These are phyloP conservation scores for Lachnellula suecica DNA, from an alignment of 2,329 filamentous ascomycete species.

Conservation along the genomic window DNA sequence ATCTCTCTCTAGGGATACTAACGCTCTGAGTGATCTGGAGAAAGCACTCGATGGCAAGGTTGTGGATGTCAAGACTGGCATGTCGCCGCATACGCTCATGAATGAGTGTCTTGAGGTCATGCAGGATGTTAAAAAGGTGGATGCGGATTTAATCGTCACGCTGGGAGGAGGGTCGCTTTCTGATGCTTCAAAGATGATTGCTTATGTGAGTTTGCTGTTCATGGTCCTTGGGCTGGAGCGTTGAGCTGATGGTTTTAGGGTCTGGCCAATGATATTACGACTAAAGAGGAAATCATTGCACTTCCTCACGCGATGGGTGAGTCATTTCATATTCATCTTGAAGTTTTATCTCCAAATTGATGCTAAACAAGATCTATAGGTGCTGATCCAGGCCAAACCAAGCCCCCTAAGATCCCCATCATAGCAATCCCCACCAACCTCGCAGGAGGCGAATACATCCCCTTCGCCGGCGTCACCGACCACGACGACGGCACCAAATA, in stretches of 20 bases:
- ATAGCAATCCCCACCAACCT: slow-evolving; percentile 38
- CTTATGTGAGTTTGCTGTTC: slow-evolving; percentile 22
- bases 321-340: background rate
- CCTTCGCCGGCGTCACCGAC: slow-evolving; percentile 37
- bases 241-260: background rate
- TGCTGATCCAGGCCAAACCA: background rate
- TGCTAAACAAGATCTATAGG: background rate
- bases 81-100: slow-evolving; percentile 27
- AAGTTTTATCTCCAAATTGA: background rate
- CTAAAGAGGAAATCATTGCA: slow-evolving; percentile 37
- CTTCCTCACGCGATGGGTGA: slow-evolving; percentile 22
- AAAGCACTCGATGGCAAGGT: slow-evolving; percentile 23
- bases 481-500: slow-evolving; percentile 32
- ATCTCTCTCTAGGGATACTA: slow-evolving; percentile 29
- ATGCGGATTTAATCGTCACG: slow-evolving; percentile 40
- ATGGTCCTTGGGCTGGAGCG: background rate
- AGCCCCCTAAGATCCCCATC: slow-evolving; percentile 29
- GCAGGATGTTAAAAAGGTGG: slow-evolving; percentile 16
- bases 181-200: slow-evolving; percentile 27
- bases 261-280: slow-evolving; percentile 46
- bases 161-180: slow-evolving; percentile 27
- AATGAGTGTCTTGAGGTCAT: slow-evolving; percentile 24
- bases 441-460: slow-evolving; percentile 38
- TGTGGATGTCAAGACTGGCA: slow-evolving; percentile 23
- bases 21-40: slow-evolving; percentile 19